Conservation (phyloP, 805 yeast genomes). For the Candida hungchunana region DNA sequence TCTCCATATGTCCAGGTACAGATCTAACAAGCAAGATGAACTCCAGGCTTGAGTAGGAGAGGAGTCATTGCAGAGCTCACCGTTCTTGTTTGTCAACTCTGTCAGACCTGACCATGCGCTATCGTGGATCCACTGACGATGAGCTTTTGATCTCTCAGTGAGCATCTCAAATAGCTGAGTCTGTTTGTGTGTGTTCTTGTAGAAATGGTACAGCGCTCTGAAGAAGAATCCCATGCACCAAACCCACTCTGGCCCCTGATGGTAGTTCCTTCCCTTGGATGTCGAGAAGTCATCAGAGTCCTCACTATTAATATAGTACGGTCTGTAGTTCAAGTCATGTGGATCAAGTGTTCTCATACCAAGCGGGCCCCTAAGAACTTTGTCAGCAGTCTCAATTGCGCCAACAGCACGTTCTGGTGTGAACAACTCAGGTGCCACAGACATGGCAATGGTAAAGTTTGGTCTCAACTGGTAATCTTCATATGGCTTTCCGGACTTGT, state of each 20-base stretch:
- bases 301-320: conserved; percentile 75
- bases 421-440: conserved; percentile 93
- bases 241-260: conserved; percentile 99
- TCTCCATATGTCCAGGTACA: conserved; percentile 61
- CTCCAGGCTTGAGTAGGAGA: conserved; percentile 99
- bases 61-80: conserved; percentile 76
- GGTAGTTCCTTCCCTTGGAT: conserved; percentile 92
- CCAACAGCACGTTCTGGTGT: conserved; percentile 50
- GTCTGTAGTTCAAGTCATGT: conserved; percentile 85
- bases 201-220: conserved; percentile 65
- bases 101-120: conserved; percentile 93
- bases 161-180: conserved; percentile 53
- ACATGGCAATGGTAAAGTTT: conserved; percentile 87
- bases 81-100: conserved; percentile 87
- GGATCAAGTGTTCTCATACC: conserved; percentile 95
- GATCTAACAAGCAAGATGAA: conserved; percentile 75
- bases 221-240: conserved; percentile 88
- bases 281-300: conserved; percentile 88
- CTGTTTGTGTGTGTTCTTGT: conserved; percentile 35
- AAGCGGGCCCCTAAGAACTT: conserved; percentile 74
- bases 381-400: conserved; percentile 74
- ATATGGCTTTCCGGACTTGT: conserved; percentile 74
- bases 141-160: conserved; percentile 57
- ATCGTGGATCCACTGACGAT: conserved; percentile 63
- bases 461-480: conserved; percentile 94